phyloP scores from a whole-genome alignment of 1,284 basidiomycete species.

The Ustilago sp. region DNA sequence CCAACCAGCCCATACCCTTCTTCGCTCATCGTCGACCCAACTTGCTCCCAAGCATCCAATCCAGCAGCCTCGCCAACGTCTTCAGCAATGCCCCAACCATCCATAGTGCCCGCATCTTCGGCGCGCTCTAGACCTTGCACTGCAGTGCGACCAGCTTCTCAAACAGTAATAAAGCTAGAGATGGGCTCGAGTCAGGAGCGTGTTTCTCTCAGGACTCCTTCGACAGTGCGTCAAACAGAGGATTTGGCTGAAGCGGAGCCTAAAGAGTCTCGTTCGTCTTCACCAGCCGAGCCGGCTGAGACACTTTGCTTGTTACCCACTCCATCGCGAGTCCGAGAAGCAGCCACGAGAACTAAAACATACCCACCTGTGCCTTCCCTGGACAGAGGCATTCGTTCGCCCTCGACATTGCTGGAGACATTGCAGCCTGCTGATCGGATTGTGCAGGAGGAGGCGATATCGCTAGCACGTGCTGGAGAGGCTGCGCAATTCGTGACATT shows the following conservation, averaged over 20 bases:
- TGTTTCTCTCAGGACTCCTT: not conserved
- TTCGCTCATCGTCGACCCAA: slow-evolving; percentile 14
- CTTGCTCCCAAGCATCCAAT: slow-evolving; percentile 10
- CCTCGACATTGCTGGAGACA: too few relatives aligned
- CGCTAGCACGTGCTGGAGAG: too few relatives aligned
- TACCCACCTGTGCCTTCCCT: not conserved
- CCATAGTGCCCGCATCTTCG: not conserved
- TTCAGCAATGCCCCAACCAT: not conserved
- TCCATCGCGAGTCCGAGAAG: not conserved
- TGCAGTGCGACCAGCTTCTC: not conserved
- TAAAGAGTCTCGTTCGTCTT: not conserved
- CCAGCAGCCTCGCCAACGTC: slow-evolving; percentile 3
- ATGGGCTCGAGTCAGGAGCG: not conserved
- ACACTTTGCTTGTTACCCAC: not conserved
- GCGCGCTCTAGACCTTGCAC: not conserved
- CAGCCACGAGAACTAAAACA: not conserved
- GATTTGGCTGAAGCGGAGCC: not conserved
- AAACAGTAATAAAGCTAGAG: slow-evolving; percentile 2
- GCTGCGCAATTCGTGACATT: too few relatives aligned
- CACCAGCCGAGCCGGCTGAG: not conserved
- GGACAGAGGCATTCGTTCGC: too few relatives aligned
- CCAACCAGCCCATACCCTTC: slow-evolving; percentile 13
- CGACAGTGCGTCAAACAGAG: not conserved
- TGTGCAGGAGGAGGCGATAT: too few relatives aligned
- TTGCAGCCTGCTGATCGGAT: too few relatives aligned